Evolutionary conservation across 2,329 filamentous ascomycete genomes (phyloP), one percentile per base, ranked within the genome.

Genomic region (Lasiodiplodia sp.): DNA sequence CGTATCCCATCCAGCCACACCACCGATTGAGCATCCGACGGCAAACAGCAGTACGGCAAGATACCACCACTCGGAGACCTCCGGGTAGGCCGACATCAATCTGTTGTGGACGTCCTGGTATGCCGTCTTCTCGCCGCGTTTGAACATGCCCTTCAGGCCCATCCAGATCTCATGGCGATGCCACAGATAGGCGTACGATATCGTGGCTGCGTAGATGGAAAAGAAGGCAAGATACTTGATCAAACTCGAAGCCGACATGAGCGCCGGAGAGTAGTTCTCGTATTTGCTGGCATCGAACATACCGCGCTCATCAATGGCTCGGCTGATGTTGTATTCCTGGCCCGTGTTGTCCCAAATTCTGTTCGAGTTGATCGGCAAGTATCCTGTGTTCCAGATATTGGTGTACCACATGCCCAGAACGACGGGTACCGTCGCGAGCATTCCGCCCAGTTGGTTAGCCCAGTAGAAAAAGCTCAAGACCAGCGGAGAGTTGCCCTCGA

Each of bases 41-140:
- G 88, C 87, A 21, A 86, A 69, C 6, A 76, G 75, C 72, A 91
- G 89, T 2, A 90, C 80, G 2, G 82, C 78, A 74, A 87, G 82
- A 55, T 78, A 79, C 77, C 77, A 79, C 77, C 77, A 78, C 49
- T 78, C 74, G 1, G 77, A 76, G 37, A 73, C 77, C 10, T 75
- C 75, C 2, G 72, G 71, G 60, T 79, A 79, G 49, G 75, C 77
- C 6, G 67, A 65, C 74, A 78, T 77, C 3, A 79, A 69, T 53
- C 73, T 74, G 72, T 76, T 76, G 62, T 79, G 77, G 49, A 78
- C 74, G 66, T 79, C 77, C 25, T 75, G 71, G 51, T 77, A 3
- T 1, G 53, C 21, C 10, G 23, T 51, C 53, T 58, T 49, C 16
- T 56, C 18, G 0, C 38, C 28, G 1, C 64, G 38, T 18, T 34